These are phyloP conservation scores for Cladosporium sp. DNA, from an alignment of 2,329 filamentous ascomycete genomes.

Conservation along the genomic window DNA sequence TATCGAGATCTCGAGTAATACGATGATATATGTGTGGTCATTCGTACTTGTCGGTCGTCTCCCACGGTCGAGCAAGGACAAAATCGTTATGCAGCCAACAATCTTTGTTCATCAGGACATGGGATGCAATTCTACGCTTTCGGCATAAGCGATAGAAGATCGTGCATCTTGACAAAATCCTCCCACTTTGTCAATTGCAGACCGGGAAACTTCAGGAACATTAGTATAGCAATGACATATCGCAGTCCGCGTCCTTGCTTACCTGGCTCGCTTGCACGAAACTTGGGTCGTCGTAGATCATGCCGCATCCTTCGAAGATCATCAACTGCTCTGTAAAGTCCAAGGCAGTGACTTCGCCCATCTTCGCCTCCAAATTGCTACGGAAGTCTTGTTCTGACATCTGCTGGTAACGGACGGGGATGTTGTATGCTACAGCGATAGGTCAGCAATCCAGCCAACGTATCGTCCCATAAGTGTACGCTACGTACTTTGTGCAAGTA, in stretches of 20 bases:
- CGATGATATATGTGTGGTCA: too few species aligned
- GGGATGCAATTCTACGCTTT: too few species aligned
- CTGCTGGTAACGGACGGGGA: slow-evolving; percentile 8
- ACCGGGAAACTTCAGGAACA: background rate
- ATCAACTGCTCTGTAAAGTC: slow-evolving; percentile 12
- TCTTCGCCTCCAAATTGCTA: background rate
- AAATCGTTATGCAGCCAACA: too few species aligned
- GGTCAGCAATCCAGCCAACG: background rate
- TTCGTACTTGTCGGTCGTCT: too few species aligned
- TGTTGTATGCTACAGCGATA: background rate
- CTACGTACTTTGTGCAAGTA: background rate
- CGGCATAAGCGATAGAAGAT: slow-evolving; percentile 2
- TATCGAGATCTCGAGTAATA: too few species aligned
- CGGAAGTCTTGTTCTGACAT: slow-evolving; percentile 1
- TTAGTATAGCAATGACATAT: background rate
- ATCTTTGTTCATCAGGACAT: too few species aligned
- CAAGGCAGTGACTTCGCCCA: slow-evolving; percentile 4
- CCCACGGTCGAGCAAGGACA: too few species aligned
- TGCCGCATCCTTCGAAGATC: slow-evolving; percentile 7
- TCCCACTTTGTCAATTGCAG: background rate
- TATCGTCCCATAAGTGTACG: background rate
- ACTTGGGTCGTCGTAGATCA: slow-evolving; percentile 1
- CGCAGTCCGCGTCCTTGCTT: background rate
- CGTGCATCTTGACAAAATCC: background rate
- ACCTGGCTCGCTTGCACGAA: slow-evolving; percentile 10